Evolutionary conservation across 2,329 filamentous ascomycete genomes (phyloP).

Genomic region (Herpomyces periplanetae): DNA sequence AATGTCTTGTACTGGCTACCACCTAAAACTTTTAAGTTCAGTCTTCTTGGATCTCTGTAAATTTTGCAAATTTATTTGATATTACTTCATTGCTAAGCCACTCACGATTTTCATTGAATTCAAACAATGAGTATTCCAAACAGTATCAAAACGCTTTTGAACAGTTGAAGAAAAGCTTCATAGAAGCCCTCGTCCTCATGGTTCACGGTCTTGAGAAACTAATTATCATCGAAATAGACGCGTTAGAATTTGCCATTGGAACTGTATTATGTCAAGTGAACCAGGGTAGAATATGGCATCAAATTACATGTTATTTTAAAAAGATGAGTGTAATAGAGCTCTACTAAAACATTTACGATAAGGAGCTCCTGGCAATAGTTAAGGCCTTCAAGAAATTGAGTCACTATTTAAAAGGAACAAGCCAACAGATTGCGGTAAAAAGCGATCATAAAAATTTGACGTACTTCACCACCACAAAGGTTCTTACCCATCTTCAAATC

Average conservation of each 20-base stretch:
- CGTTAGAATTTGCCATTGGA: conserved; percentile 4
- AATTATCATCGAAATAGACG: conserved; percentile 2
- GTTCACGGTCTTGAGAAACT: conserved; percentile 2
- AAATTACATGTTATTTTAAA: conserved; percentile 4
- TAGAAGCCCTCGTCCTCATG: conserved; percentile 2
- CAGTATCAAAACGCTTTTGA: conserved; percentile 2
- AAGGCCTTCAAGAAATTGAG: conserved; percentile 4
- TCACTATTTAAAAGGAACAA: conserved; percentile 3
- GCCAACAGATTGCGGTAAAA: conserved; percentile 3
- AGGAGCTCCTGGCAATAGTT: conserved; percentile 6
- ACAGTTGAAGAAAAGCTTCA: conserved; percentile 3
- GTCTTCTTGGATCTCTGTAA: too few species aligned
- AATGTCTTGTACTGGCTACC: conserved; percentile 2
- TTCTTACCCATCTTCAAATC: too few species aligned
- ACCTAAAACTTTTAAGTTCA: conserved; percentile 4
- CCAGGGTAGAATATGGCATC: conserved; percentile 3
- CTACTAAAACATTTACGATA: conserved; percentile 6
- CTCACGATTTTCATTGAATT: conserved; percentile 3
- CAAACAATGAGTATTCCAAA: conserved; percentile 3
- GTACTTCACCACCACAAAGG: conserved; percentile 5
- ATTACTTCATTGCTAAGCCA: conserved; percentile 3
- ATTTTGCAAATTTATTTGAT: conserved; percentile 5
- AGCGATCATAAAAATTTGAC: conserved; percentile 6
- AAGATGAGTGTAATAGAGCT: conserved; percentile 4
- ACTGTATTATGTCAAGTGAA: conserved; percentile 4